Base-by-base conservation (phyloP, 306 rosid genomes). In the Trifolium pratense region DNA sequence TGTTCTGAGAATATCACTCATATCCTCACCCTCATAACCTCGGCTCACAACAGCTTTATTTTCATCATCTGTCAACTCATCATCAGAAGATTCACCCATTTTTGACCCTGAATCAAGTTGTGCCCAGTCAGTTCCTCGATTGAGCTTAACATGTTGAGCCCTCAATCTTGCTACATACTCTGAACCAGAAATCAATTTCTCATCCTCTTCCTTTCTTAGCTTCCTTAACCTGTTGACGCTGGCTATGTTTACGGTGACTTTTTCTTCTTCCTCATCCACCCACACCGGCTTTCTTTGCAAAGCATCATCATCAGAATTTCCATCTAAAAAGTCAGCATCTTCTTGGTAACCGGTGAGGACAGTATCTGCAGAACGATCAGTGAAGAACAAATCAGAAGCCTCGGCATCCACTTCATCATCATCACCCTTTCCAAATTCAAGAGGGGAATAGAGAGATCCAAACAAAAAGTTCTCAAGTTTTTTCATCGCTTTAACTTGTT, bases 191-290 rank as follows among this genome's bases (percentile, higher is more conserved):
- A 93, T 84, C 76, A 86, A 20, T 45, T 71, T 79, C 89, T 90
- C 94, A n/a, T 84, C 89, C 82, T 88, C 94, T 67, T 84, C 91
- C 81, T 86, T 91, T 82, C 96, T 91, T 89, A 91, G 64, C 73
- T 93, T 93, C 79, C 98, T 91, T 52, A 91, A 84, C 43, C 97
- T 88, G 58, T 81, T 87, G 67, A 89, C 92, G 32, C 46, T 83
- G 57, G 90, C 84, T 60, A 91, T 89, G 85, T 89, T 85, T 4
- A 93, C 80, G 0, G 78, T 67, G 64, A 87, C 60, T 34, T 64
- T 82, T 72, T 86, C 88, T 83, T 93, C 98, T 88, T 91, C 98
- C 16, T 87, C 97, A 57, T 91, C 98, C 55, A 76, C 85, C 98
- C 97, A 93, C 5, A 79, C 97, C 3, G 97, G 88, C 78, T 86